Base-by-base conservation (phyloP, 306 rosid species). In the Myrica gale region DNA sequence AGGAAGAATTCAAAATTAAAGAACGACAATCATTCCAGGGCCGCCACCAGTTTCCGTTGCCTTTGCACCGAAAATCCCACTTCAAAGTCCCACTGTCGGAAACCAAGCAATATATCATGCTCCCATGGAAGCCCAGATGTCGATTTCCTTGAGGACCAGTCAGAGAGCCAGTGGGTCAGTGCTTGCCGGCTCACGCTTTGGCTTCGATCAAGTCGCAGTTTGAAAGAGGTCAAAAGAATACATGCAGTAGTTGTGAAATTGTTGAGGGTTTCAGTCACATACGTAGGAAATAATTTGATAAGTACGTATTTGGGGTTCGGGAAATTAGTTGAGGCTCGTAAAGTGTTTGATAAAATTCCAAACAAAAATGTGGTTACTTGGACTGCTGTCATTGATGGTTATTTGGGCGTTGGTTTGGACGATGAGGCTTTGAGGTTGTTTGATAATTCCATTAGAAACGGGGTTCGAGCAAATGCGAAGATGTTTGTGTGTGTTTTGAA, bases 401-500 rank as follows among this genome's bases (percentile, higher is more conserved):
- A 91, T 83, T 74, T 87, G 71, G 84, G 76, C 57, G 76, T 76
- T 43, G 87, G 89, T 56, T 82, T 85, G 72, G 86, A 89, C 26
- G 96, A 81, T 20, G 95, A 90, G 78, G 98, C 95, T 63, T 84
- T 89, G 57, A 63, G 82, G 45, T 79, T 94, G 79, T 91, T 90
- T 75, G 7, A 11, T 19, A 88, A 83, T 77, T 87, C 92, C 16
- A 70, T 85, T 39, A 74, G 69, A 41, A 79, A 61, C 2, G 83
- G 90, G 74, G 85, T 89, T 72, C 89, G 20, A 44, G 84, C 87
- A 4, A 94, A 94, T 69, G 87, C 63, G 61, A 90, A 71, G 71
- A 94, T 94, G 97, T 85, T 84, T 74, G 98, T 94, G 72, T 94
- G 96, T 65, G 71, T 88, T 68, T 81, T 92, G 89, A 94, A 87